phyloP scores from a whole-genome alignment of 2,329 filamentous ascomycete species.

The Exserohilum rostratum region DNA sequence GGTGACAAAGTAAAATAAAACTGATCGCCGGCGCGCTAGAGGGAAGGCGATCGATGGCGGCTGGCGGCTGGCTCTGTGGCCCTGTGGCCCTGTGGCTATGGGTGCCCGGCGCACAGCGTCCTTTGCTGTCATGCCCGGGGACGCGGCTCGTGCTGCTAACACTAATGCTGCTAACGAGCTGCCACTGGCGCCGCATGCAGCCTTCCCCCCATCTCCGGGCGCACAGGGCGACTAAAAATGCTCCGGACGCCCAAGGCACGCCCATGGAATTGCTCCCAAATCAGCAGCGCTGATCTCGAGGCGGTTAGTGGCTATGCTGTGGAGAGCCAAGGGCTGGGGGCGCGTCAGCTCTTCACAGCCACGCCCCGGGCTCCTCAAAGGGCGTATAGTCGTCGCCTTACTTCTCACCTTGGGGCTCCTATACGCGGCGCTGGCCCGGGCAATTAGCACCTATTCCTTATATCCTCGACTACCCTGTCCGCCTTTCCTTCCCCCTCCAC shows the following conservation, averaged over 20 bases:
- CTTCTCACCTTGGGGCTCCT: slow-evolving; percentile 11
- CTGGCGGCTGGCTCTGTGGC: no score
- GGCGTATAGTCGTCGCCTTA: slow-evolving; percentile 8
- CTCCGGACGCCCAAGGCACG: slow-evolving; percentile 3
- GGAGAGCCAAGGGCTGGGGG: slow-evolving; percentile 18
- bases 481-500: slow-evolving; percentile 18
- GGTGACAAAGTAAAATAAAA: slow-evolving; percentile 26
- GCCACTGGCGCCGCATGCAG: slow-evolving; percentile 2
- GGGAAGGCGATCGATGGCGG: slow-evolving; percentile 7
- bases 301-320: slow-evolving; percentile 19
- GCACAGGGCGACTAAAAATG: neutral
- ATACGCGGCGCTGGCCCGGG: slow-evolving; percentile 20
- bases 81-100: no score
- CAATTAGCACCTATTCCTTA: slow-evolving; percentile 14
- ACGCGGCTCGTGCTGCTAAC: no score
- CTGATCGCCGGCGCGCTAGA: slow-evolving; percentile 24
- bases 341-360: slow-evolving; percentile 25
- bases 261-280: neutral
- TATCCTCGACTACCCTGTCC: slow-evolving; percentile 8
- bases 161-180: neutral
- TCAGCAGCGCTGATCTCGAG: slow-evolving; percentile 12
- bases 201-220: neutral
- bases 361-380: slow-evolving; percentile 12
- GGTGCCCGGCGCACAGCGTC: no score
- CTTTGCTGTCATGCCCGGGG: neutral